Evolutionary conservation across 2,329 filamentous ascomycete genomes (phyloP).

Genomic region (Pseudocercospora ulei): DNA sequence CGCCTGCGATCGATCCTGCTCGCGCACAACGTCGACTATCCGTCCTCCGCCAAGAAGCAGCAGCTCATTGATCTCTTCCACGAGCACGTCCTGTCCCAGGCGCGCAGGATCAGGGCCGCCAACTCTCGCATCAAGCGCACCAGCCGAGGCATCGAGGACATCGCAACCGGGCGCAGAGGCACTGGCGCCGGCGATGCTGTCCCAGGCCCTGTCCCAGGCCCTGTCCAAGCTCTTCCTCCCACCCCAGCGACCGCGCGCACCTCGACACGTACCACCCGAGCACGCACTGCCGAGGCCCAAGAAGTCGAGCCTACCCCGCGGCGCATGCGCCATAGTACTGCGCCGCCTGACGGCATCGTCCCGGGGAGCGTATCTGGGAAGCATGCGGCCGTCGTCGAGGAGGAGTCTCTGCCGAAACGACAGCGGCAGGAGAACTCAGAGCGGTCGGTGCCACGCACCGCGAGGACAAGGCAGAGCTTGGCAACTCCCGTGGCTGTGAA

Average conservation of each 20-base stretch:
- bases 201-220: too few species aligned
- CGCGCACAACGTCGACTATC: constrained; percentile 74
- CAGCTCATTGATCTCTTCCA: constrained; percentile 79
- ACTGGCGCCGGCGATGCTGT: constrained; percentile 49
- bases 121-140: constrained; percentile 73
- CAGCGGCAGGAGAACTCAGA: constrained; percentile 29
- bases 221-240: constrained; percentile 39
- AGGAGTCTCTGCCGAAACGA: constrained; percentile 43
- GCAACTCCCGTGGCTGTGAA: constrained; percentile 28
- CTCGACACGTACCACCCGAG: constrained; percentile 28
- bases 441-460: constrained; percentile 18
- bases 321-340: constrained; percentile 29
- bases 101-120: constrained; percentile 63
- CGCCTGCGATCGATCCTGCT: constrained; percentile 84
- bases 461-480: constrained; percentile 18
- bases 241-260: constrained; percentile 28
- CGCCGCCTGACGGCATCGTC: constrained; percentile 28
- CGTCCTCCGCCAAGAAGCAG: constrained; percentile 81
- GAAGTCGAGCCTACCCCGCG: constrained; percentile 30
- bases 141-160: constrained; percentile 69
- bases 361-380: constrained; percentile 37
- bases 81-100: constrained; percentile 65
- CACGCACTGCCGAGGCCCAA: constrained; percentile 36
- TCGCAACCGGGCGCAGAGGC: constrained; percentile 50
- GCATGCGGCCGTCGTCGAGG: constrained; percentile 36